Evolutionary conservation across 1,284 basidiomycete species (phyloP).

Genomic region (Cutaneotrichosporon sp.): DNA sequence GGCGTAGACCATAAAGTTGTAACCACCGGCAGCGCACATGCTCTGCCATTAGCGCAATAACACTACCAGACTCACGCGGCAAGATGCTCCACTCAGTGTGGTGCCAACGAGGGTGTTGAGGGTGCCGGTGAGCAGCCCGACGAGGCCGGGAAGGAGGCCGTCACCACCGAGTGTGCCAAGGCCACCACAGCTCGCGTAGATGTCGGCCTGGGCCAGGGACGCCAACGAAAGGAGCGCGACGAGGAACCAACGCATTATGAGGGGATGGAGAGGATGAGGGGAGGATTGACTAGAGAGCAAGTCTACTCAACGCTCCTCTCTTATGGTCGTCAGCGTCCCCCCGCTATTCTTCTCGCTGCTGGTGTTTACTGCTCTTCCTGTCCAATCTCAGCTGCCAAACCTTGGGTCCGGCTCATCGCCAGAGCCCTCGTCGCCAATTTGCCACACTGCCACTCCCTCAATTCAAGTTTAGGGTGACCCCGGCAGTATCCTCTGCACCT

Average conservation of each 20-base stretch:
- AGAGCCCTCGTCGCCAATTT: too few relatives aligned
- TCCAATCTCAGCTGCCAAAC: too few relatives aligned
- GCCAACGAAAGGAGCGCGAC: neutral
- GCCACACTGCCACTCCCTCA: too few relatives aligned
- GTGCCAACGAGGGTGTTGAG: slow-evolving; percentile 3
- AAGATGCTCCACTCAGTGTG: neutral
- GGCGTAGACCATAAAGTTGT: slow-evolving; percentile 2
- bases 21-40: neutral
- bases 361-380: too few relatives aligned
- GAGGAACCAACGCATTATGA: neutral
- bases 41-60: neutral
- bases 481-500: too few relatives aligned
- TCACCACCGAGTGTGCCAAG: neutral
- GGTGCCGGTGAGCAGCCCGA: neutral
- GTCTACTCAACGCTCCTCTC: too few relatives aligned
- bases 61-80: neutral
- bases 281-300: too few relatives aligned
- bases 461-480: too few relatives aligned
- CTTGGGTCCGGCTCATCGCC: too few relatives aligned
- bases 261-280: neutral
- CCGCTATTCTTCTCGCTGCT: too few relatives aligned
- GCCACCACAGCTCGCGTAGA: slow-evolving; percentile 4
- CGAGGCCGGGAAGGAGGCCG: slow-evolving; percentile 7
- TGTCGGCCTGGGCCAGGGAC: neutral
- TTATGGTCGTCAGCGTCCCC: too few relatives aligned